Percentiles rank a stretch among this genome's conserved stretches.
Evolutionary conservation across 2,329 filamentous ascomycete genomes (phyloP).

Genomic region (Cytospora piceicola): DNA sequence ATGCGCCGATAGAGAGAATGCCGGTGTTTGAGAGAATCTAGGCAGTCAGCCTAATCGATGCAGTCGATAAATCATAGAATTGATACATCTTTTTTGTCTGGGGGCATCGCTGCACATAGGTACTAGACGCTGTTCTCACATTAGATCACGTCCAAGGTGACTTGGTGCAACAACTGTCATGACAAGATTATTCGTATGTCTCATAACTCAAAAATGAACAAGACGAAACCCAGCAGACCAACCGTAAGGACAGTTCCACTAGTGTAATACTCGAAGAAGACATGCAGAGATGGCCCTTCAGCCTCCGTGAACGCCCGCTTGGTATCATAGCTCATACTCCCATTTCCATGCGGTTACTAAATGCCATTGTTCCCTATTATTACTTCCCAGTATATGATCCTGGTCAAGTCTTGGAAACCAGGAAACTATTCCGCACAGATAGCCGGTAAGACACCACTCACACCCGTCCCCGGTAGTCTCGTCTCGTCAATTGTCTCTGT

Average conservation of each 20-base stretch:
- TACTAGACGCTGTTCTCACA: neutral
- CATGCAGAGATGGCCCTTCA: neutral
- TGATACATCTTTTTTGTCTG: neutral
- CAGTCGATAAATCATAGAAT: neutral
- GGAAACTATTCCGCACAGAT: neutral
- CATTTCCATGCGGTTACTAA: neutral
- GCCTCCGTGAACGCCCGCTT: slow-evolving; percentile 2
- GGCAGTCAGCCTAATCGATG: neutral
- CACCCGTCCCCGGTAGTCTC: neutral
- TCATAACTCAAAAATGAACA: neutral
- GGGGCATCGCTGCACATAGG: neutral
- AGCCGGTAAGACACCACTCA: neutral
- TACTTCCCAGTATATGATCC: neutral
- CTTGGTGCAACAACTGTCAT: neutral
- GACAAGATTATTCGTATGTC: neutral
- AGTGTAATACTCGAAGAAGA: neutral
- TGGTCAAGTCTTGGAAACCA: neutral
- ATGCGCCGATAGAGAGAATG: slow-evolving; percentile 26
- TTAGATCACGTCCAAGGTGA: neutral
- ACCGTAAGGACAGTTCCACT: slow-evolving; percentile 4
- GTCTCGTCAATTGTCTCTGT: neutral
- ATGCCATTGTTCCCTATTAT: neutral
- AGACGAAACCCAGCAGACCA: neutral
- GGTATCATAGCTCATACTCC: neutral
- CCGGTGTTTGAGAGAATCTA: slow-evolving; percentile 27